These are phyloP conservation scores for Antarctomyces pellizariae DNA, from an alignment of 495 filamentous ascomycete species.

Conservation along the genomic window DNA sequence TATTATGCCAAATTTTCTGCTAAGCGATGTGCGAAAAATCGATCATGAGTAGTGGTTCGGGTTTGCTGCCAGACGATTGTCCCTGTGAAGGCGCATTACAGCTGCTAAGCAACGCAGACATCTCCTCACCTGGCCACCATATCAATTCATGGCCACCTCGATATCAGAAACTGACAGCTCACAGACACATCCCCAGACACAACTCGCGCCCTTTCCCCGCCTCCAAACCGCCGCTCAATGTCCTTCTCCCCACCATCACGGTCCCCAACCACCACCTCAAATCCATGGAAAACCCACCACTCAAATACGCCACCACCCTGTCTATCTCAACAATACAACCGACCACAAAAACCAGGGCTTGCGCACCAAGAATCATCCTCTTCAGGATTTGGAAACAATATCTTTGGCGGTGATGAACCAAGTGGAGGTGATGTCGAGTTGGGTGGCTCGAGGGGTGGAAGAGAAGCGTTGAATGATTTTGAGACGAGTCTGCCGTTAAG, in stretches of 20 bases:
- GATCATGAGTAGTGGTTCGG: no score
- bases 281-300: slow-evolving; percentile 15
- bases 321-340: slow-evolving; percentile 22
- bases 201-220: slow-evolving; percentile 47
- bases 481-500: slow-evolving; percentile 46
- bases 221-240: slow-evolving; percentile 20
- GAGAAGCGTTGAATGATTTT: slow-evolving; percentile 30
- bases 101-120: no score
- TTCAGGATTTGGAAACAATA: slow-evolving; percentile 14
- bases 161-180: slow-evolving; percentile 12
- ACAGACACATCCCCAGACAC: slow-evolving; percentile 62
- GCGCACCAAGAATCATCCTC: slow-evolving; percentile 8
- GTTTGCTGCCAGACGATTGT: no score
- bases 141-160: slow-evolving; percentile 9
- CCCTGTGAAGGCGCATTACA: no score
- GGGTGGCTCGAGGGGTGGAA: slow-evolving; percentile 4
- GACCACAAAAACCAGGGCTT: slow-evolving; percentile 25
- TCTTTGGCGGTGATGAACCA: slow-evolving; percentile 30
- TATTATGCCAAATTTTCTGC: no score
- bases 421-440: slow-evolving; percentile 21
- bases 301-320: slow-evolving; percentile 15
- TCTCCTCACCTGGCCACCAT: not conserved
- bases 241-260: slow-evolving; percentile 20
- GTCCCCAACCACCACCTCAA: no score
- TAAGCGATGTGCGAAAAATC: no score